Percentiles rank a stretch among this genome's conserved stretches.
phyloP scores from a whole-genome alignment of 257 asterid genomes.

The Plectranthus barbatus region DNA sequence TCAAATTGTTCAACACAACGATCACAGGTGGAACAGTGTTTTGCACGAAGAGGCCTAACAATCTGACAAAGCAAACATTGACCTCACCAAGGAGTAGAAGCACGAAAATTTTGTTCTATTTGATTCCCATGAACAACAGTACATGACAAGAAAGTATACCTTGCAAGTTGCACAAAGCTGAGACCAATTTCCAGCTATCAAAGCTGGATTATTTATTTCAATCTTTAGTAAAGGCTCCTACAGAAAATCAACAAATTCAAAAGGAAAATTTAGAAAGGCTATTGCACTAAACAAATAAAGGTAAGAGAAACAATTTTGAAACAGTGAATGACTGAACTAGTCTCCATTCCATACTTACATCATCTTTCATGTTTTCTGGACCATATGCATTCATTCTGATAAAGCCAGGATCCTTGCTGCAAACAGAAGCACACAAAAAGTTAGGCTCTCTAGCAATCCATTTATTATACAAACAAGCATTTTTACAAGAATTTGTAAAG shows the following conservation, averaged over 20 bases:
- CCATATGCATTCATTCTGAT: conserved; percentile 56
- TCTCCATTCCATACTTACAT: conserved; percentile 41
- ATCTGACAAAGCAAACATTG: conserved; percentile 46
- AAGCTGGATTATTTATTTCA: conserved; percentile 80
- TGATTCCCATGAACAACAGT: neutral
- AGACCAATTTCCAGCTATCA: conserved; percentile 94
- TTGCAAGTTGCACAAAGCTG: conserved; percentile 99
- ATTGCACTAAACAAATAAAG: conserved; percentile 5
- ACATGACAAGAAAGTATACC: conserved; percentile 35
- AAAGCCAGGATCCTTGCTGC: conserved; percentile 97
- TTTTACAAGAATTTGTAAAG: neutral
- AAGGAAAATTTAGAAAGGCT: neutral
- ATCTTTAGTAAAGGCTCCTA: conserved; percentile 89
- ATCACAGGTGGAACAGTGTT: conserved; percentile 97
- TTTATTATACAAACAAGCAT: neutral
- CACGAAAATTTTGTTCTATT: conserved; percentile 1
- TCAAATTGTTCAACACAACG: conserved; percentile 99
- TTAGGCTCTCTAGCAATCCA: conserved; percentile 9
- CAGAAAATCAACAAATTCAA: conserved; percentile 6
- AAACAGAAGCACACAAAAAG: conserved; percentile 17
- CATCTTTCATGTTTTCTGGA: conserved; percentile 68
- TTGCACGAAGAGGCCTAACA: conserved; percentile 98
- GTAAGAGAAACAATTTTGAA: conserved; percentile 4
- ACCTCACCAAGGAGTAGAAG: neutral
- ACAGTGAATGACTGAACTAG: conserved; percentile 4